A percentile compares a stretch with the other conserved stretches of the same genome.
phyloP scores from a whole-genome alignment of 2,329 filamentous ascomycete species.

The Neonectria magnoliae region DNA sequence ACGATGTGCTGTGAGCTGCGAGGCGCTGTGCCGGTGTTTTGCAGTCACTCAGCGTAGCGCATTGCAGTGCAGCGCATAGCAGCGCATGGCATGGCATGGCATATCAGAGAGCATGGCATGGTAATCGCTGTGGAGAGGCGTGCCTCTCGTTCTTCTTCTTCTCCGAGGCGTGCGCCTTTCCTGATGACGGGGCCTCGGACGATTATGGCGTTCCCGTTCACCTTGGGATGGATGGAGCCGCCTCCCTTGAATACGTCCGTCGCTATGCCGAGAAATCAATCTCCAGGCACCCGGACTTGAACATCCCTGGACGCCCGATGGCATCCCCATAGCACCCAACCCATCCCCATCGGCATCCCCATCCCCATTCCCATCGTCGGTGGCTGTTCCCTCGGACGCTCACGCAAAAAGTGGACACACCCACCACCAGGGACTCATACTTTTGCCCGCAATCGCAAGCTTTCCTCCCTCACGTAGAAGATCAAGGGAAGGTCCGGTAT shows the following conservation, averaged over 20 bases:
- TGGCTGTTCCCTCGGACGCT: background rate
- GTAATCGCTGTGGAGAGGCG: background rate
- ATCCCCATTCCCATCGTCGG: background rate
- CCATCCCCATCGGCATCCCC: background rate
- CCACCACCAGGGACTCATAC: background rate
- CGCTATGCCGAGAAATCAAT: background rate
- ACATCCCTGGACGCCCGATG: background rate
- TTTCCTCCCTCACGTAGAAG: background rate
- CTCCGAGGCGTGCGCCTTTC: background rate
- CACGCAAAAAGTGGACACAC: constrained; percentile 1
- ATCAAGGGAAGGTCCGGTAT: background rate
- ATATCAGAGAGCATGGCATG: constrained; percentile 5
- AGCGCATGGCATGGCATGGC: constrained; percentile 5
- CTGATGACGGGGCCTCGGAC: background rate
- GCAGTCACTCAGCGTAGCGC: background rate
- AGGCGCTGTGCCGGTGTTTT: background rate
- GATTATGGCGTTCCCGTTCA: constrained; percentile 16
- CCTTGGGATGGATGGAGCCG: background rate
- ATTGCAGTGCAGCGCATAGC: constrained; percentile 3
- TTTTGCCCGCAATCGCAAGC: background rate
- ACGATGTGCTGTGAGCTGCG: background rate
- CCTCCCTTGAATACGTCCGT: background rate
- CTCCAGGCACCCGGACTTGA: background rate
- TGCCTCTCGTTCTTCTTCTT: background rate
- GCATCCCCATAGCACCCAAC: background rate